These are phyloP conservation scores for Capronia coronata DNA, from an alignment of 2,329 filamentous ascomycete genomes.

Conservation along the genomic window DNA sequence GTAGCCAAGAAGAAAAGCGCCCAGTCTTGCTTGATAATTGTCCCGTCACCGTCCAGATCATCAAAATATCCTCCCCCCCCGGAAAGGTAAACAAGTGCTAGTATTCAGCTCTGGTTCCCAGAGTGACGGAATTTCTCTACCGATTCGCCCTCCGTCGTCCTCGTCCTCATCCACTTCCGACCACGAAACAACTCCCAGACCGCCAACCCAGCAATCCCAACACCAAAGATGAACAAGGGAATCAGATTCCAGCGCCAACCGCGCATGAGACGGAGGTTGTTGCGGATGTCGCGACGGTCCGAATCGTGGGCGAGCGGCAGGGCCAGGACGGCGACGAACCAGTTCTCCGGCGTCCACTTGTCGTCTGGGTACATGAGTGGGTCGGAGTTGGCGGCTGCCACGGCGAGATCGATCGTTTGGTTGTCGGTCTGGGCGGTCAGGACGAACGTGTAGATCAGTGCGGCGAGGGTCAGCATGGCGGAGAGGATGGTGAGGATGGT, in stretches of 20 bases:
- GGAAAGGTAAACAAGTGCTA: no score
- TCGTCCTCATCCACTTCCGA: background rate
- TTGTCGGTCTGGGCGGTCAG: conserved; percentile 19
- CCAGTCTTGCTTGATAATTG: no score
- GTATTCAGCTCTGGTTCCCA: background rate
- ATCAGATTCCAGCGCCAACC: conserved; percentile 27
- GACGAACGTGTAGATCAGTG: conserved; percentile 26
- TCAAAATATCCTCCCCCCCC: no score
- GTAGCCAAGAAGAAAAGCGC: no score
- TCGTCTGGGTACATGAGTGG: conserved; percentile 31
- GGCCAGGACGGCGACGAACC: conserved; percentile 25
- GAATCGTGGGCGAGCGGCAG: conserved; percentile 18
- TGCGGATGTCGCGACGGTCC: conserved; percentile 19
- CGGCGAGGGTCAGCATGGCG: conserved; percentile 20
- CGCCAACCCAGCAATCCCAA: conserved; percentile 15
- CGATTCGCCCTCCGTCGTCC: conserved; percentile 9
- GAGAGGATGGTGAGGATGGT: conserved; percentile 22
- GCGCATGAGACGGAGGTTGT: conserved; percentile 23
- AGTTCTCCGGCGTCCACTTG: conserved; percentile 28
- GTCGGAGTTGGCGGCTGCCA: conserved; percentile 30
- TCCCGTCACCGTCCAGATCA: no score
- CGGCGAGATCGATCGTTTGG: conserved; percentile 27
- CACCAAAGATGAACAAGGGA: conserved; percentile 24
- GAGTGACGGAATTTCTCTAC: conserved; percentile 15
- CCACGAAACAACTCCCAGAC: conserved; percentile 13